phyloP scores from a whole-genome alignment of 2,329 filamentous ascomycete genomes.

The Fusarium nisikadoi region DNA sequence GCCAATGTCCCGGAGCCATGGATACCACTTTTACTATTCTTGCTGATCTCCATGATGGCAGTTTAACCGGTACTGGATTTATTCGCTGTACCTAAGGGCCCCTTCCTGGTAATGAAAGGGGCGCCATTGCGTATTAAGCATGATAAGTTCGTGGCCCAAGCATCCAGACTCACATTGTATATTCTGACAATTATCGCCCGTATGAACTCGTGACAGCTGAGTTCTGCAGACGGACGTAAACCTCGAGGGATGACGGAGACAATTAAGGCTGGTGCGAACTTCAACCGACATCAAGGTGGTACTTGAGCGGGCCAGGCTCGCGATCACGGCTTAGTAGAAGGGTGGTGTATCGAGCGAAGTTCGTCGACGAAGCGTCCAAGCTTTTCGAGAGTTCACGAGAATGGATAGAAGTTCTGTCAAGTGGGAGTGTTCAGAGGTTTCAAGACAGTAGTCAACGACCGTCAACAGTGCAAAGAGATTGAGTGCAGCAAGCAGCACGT shows the following conservation, averaged over 20 bases:
- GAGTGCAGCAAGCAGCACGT: slow-evolving; percentile 36
- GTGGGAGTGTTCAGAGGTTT: slow-evolving; percentile 1
- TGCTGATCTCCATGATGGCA: slow-evolving; percentile 58
- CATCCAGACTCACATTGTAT: slow-evolving; percentile 55
- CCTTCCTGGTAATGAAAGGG: slow-evolving; percentile 34
- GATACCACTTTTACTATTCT: slow-evolving; percentile 29
- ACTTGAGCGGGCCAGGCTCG: slow-evolving; percentile 47
- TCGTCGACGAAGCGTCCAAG: slow-evolving; percentile 16
- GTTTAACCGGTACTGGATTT: slow-evolving; percentile 40
- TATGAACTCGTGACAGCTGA: slow-evolving; percentile 65
- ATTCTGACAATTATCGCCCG: slow-evolving; percentile 67
- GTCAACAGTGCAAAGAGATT: slow-evolving; percentile 13
- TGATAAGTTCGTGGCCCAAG: slow-evolving; percentile 16
- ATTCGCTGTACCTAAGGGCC: slow-evolving; percentile 36
- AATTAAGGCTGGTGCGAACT: slow-evolving; percentile 65
- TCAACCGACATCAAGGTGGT: slow-evolving; percentile 70
- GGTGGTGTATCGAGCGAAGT: slow-evolving; percentile 10
- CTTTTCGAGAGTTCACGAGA: slow-evolving; percentile 9
- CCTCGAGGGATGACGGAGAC: slow-evolving; percentile 65
- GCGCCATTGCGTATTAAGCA: slow-evolving; percentile 39
- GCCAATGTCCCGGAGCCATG: slow-evolving; percentile 38
- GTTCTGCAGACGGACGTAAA: slow-evolving; percentile 68
- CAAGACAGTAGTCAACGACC: slow-evolving; percentile 7
- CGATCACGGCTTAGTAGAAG: slow-evolving; percentile 29
- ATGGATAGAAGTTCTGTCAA: slow-evolving; percentile 7